Base-by-base conservation (phyloP, 768 basidiomycete species). In the Zangia roseola region DNA sequence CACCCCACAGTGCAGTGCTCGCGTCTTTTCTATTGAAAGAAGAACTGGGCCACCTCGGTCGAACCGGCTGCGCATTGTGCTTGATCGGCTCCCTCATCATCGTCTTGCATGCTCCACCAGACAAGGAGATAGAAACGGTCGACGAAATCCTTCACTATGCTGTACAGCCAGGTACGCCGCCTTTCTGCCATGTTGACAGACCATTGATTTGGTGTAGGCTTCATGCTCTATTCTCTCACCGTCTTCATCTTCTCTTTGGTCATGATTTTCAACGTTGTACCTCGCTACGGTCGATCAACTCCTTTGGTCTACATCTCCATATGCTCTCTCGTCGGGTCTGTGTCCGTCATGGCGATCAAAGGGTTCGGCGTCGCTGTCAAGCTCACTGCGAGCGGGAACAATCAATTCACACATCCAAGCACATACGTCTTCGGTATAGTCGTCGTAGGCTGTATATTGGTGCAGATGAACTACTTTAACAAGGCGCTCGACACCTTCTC, bases 271-370 rank as follows among this genome's bases (percentile, higher is more conserved):
- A 70, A 70, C 21, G 77, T 97, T 52, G 88, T 81, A 2, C 97
- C 97, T 8, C 83, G 74, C 53, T 81, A 97, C 60, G 97, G 97
- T 26, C 87, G 86, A 38, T 80, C 83, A 47, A 94, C 88, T 54
- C 97, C 97, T 2, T 58, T 93, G 52, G 88, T 97, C 25, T 98
- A 97, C 71, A 81, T 98, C 54, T 94, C 94, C 23, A 95, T 99
- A 61, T 98, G 97, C 69, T 97, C 94, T 10, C 68, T 97, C 49
- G 93, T 93, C 37, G 97, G 97, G 10, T 94, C 91, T 25, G 83
- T 99, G 37, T 93, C 92, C n/a, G 84, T 98, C 71, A 98, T 99
- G 97, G 88, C 93, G 35, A 89, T 97, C 77, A 99, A 99, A 74
- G 95, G 94, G 40, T 93, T 99, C 60, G 97, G 97, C 38, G 86